Evolutionary conservation across 1,284 basidiomycete species (phyloP).

Genomic region (Cryptococcus sp.): DNA sequence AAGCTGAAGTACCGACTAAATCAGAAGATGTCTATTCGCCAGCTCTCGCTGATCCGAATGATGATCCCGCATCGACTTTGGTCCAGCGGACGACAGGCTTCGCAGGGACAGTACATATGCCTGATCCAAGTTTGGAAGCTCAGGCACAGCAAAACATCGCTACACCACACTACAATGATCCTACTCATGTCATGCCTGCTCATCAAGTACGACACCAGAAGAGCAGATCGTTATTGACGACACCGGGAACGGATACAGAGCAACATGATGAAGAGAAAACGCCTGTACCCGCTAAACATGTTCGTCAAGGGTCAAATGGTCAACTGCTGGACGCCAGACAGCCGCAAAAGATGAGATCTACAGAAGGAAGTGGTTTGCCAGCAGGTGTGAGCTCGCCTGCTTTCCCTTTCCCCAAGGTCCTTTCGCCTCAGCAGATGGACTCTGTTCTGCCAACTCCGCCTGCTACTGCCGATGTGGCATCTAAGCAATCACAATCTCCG

Average conservation of each 20-base stretch:
- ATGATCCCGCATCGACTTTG: background rate
- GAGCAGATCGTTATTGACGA: background rate
- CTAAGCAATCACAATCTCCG: background rate
- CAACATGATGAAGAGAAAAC: slow-evolving; percentile 4
- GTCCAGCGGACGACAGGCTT: slow-evolving; percentile 26
- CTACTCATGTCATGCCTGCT: slow-evolving; percentile 17
- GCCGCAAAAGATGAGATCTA: slow-evolving; percentile 10
- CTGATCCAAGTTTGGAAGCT: slow-evolving; percentile 4
- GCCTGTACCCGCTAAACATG: background rate
- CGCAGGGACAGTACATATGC: slow-evolving; percentile 21
- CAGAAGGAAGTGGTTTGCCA: slow-evolving; percentile 19
- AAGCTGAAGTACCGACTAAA: slow-evolving; percentile 10
- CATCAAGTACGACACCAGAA: slow-evolving; percentile 17
- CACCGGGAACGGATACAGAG: slow-evolving; percentile 15
- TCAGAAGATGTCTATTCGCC: background rate
- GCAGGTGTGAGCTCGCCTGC: slow-evolving; percentile 10
- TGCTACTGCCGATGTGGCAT: background rate
- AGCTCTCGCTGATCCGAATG: background rate
- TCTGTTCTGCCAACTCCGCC: background rate
- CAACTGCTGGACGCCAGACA: background rate
- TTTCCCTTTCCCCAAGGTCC: slow-evolving; percentile 25
- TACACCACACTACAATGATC: slow-evolving; percentile 12
- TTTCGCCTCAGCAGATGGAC: background rate
- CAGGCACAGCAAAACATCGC: slow-evolving; percentile 2
- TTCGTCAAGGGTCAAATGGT: background rate